Percentiles rank a stretch among this genome's conserved stretches.
These are phyloP conservation scores for Bryoerythrophyllum caledonicum DNA, from an alignment of 225 moss, liverwort and hornwort genomes.

Conservation along the genomic window DNA sequence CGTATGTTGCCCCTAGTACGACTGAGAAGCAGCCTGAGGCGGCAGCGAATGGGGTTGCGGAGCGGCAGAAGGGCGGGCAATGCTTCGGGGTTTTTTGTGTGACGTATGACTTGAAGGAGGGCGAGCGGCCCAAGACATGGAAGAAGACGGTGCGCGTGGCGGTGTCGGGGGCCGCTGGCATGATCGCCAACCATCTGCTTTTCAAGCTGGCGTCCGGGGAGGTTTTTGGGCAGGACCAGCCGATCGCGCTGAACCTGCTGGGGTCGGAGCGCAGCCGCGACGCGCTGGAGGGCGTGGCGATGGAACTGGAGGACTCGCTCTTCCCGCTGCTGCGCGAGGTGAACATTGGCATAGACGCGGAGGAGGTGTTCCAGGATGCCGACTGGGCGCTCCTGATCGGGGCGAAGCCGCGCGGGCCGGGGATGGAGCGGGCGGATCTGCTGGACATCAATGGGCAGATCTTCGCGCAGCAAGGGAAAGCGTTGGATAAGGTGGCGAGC, in stretches of 20 bases:
- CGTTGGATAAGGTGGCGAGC: slow-evolving; percentile 74
- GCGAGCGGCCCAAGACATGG: slow-evolving; percentile 90
- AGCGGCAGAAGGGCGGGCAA: slow-evolving; percentile 35
- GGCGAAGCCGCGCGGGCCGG: slow-evolving; percentile 87
- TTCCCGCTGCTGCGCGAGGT: slow-evolving; percentile 89
- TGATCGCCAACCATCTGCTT: slow-evolving; percentile 88
- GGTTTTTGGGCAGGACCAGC: slow-evolving; percentile 94
- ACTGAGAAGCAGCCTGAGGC: slow-evolving; percentile 40
- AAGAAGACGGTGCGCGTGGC: slow-evolving; percentile 89
- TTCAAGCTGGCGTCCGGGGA: slow-evolving; percentile 98
- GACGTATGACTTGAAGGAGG: slow-evolving; percentile 94
- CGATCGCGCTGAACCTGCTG: slow-evolving; percentile 80
- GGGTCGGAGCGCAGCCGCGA: slow-evolving; percentile 84
- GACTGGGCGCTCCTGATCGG: slow-evolving; percentile 97
- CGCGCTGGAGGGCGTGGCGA: slow-evolving; percentile 93
- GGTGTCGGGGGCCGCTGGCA: slow-evolving; percentile 93
- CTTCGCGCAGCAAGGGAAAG: slow-evolving; percentile 77
- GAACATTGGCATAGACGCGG: slow-evolving; percentile 82
- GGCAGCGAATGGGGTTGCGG: slow-evolving; percentile 26
- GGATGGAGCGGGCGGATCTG: slow-evolving; percentile 91
- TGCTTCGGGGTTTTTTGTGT: slow-evolving; percentile 95
- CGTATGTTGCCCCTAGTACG: slow-evolving; percentile 51
- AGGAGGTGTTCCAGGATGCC: slow-evolving; percentile 69
- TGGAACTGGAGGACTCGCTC: slow-evolving; percentile 95
- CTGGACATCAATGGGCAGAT: slow-evolving; percentile 90